Evolutionary conservation across 345 rosid genomes (phyloP), one percentile per base, ranked within the genome.

Genomic region (Pistacia integerrima): DNA sequence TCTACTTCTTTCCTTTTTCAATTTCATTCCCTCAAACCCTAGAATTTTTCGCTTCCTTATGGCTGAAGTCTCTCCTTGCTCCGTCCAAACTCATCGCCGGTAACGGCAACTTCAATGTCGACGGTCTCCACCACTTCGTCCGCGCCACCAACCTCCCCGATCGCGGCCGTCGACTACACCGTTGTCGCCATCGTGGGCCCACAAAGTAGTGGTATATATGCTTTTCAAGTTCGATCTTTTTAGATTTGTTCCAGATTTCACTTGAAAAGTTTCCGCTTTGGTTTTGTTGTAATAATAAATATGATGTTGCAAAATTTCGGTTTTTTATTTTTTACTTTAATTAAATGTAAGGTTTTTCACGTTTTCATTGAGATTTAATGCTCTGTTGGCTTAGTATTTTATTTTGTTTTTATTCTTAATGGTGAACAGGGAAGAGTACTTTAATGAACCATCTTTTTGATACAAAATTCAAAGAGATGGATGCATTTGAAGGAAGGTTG

Each of bases 401-500:
- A 1, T 52, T 52, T 2, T 52, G 0, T 52, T 68, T 38, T 68
- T n/a, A 25, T 36, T 33, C 7, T 28, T 25, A 25, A 25, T 25
- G 25, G 25, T 25, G 25, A 25, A 25, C 25, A 25, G 25, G 97
- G 69, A 92, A 90, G 78, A 92, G 97, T 81, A 90, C 94, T 58
- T 84, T 92, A 11, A 64, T 92, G 88, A 92, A 92, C 84, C 90
- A 92, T 85, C 92, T 88, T 59, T 92, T 90, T 68, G 77, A 74
- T n/a, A 92, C 94, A 36, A 87, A 82, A 64, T 92, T 90, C 69
- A 85, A 90, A 75, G 97, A 92, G 84, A 92, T 92, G 97, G 87
- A 89, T 84, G 93, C 97, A 18, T 86, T 49, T 73, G 80, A 78
- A 16, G 94, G 97, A 84, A 92, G 97, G 97, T 92, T 67, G 46